A percentile compares a stretch with the other conserved stretches of the same genome.
Evolutionary conservation across 352 stramenopile genomes (phyloP).

Genomic region (Globisporangium spiculum): DNA sequence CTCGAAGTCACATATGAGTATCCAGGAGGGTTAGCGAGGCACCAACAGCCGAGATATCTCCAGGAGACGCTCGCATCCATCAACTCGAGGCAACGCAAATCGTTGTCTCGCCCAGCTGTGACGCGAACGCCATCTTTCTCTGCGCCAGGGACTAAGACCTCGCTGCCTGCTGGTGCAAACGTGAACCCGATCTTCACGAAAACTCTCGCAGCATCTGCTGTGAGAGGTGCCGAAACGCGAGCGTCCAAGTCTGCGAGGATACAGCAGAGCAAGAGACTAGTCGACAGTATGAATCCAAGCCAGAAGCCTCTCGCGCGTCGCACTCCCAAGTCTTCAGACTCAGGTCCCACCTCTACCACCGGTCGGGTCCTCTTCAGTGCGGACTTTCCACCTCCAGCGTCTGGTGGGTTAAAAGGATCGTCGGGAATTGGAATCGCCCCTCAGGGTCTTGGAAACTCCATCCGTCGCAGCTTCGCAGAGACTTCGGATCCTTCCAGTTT

Average conservation of each 20-base stretch:
- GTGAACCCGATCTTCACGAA: constrained; percentile 19
- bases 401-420: background rate
- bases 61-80: constrained; percentile 51
- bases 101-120: constrained; percentile 1
- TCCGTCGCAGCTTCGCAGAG: constrained; percentile 12
- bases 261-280: constrained; percentile 1
- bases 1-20: constrained; percentile 35
- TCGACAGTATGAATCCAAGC: constrained; percentile 11
- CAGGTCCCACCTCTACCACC: background rate
- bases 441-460: constrained; percentile 7
- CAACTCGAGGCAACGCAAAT: constrained; percentile 41
- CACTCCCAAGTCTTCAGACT: constrained; percentile 9
- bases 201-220: constrained; percentile 6
- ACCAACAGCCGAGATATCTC: constrained; percentile 43
- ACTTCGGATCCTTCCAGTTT: constrained; percentile 1
- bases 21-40: constrained; percentile 12
- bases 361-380: constrained; percentile 15
- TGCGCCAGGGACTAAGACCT: constrained; percentile 18
- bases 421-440: background rate
- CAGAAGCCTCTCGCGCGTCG: constrained; percentile 18
- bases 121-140: constrained; percentile 25
- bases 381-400: constrained; percentile 14
- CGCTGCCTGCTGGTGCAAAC: constrained; percentile 22
- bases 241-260: constrained; percentile 2
- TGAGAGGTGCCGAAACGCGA: background rate